Evolutionary conservation across 495 filamentous ascomycete species (phyloP), one percentile per base, ranked within the genome.

Genomic region (Wilcoxina mikolae): DNA sequence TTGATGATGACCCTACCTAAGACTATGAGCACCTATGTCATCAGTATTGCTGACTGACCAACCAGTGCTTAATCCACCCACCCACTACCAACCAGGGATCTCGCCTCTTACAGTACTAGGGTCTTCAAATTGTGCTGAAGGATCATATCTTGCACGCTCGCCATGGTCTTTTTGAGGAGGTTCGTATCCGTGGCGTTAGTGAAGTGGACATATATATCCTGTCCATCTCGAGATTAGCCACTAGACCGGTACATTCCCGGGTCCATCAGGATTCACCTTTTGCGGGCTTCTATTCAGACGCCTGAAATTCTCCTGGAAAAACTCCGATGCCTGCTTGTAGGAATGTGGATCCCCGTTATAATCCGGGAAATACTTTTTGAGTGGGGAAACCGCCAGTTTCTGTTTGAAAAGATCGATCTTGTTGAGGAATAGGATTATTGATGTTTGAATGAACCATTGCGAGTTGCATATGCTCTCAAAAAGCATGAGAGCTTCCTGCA

Each of bases 391-490:
- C 11, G 73, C 67, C 22, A 96, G 77, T 73, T 98, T 98, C 58
- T 82, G 81, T 67, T 82, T 87, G 78, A 98, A 98, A 15, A 95
- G 77, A 71, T 98, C 91, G 70, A 95, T 95, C 76, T 98, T 98
- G 80, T 98, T 98, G 54, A 98, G 75, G 74, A 98, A 98, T 35
- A 98, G 78, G 57, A 98, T 98, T 63, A 98, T 85, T 17, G 91
- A 84, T 39, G 91, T 94, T 60, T 84, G 85, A 61, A 87, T 83
- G 70, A 98, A 98, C 90, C 93, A 98, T 62, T 93, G 83, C 22
- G 88, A 94, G 65, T 95, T 95, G 65, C 87, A 87, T 60, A 98
- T 88, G 9, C 87, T 94, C 70, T 98, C 91, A 71, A 95, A 98
- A 17, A 98, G 77, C 81, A 95, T 95, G 56, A 98, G 76, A 3